Base-by-base conservation (phyloP, 345 rosid genomes). In the Citrus sp. region DNA sequence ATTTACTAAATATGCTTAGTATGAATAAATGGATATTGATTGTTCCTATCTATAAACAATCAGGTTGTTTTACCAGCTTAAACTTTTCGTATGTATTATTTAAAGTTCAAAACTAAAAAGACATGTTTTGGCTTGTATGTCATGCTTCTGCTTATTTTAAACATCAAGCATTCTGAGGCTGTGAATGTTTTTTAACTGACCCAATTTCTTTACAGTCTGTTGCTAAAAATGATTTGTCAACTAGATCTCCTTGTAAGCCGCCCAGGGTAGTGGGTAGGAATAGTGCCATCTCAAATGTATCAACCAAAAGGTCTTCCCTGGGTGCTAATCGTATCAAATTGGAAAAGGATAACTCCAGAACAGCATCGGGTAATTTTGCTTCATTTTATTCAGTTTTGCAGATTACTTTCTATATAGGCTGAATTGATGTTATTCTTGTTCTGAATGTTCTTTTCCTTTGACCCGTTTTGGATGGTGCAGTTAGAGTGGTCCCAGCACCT, bases 291-390 rank as follows among this genome's bases (percentile, higher is more conserved):
- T 72, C 89, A 67, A 76, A 89, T 63, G 55, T 90, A 80, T 82
- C 87, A 75, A 74, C 84, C 51, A 89, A 87, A 76, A 86, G 92
- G 86, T 88, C 80, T 67, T 88, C 91, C 9, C 72, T 88, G 54
- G 85, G 92, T 82, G 77, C 82, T 82, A 89, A 85, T 74, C 85
- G 75, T 79, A 61, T 78, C 79, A 89, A 87, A 90, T 78, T 55
- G 62, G 93, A 91, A 78, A 94, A 80, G 80, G 88, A 81, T 75
- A 79, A 6, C 69, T 77, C 74, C 70, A 89, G 83, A 83, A 40
- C 49, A 78, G 73, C 78, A 58, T 73, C 78, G 6, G 88, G 90
- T 89, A 77, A 82, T 77, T 54, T 71, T 54, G 38, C 8, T 32
- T 77, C 37, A 30, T 10, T 61, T 71, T 34, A 25, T 18, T 6